A percentile compares a stretch with the other conserved stretches of the same genome.
phyloP scores from a whole-genome alignment of 2,329 filamentous ascomycete species.

The Colletotrichum eremochloae region DNA sequence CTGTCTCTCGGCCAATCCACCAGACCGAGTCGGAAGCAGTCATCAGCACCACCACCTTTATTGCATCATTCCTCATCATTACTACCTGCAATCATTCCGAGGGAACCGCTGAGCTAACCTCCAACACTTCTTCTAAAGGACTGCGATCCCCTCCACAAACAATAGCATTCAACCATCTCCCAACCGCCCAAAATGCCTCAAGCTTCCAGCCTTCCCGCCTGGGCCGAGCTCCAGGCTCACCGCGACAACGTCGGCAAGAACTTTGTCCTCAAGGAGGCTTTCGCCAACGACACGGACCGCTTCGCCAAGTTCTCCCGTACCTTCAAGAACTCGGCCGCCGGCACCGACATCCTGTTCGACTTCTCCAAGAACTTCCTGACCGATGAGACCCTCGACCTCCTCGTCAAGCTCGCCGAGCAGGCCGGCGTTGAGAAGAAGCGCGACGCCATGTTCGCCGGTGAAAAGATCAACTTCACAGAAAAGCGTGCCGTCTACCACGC shows the following conservation, averaged over 20 bases:
- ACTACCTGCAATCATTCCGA: not conserved
- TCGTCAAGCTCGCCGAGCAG: conserved; percentile 92
- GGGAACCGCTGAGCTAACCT: conserved; percentile 7
- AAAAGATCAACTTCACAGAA: conserved; percentile 99
- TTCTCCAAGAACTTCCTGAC: conserved; percentile 99
- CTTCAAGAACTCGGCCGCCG: conserved; percentile 82
- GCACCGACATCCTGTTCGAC: conserved; percentile 93
- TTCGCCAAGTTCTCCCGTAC: conserved; percentile 92
- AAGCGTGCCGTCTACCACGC: conserved; percentile 95
- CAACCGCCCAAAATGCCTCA: conserved; percentile 74
- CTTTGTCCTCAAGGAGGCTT: conserved; percentile 94
- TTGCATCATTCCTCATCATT: not conserved
- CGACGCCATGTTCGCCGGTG: conserved; percentile 96
- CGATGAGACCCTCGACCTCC: conserved; percentile 88
- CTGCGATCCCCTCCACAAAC: not conserved
- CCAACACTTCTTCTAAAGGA: not conserved
- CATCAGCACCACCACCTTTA: not conserved
- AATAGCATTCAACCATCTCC: not conserved
- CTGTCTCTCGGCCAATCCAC: not conserved
- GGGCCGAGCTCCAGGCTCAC: conserved; percentile 92
- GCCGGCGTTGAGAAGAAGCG: conserved; percentile 92
- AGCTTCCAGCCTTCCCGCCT: conserved; percentile 86
- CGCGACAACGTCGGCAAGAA: conserved; percentile 87
- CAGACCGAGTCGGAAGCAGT: not conserved
- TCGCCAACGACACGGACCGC: conserved; percentile 87